phyloP scores from a whole-genome alignment of 306 rosid genomes.

The Rubus idaeus region DNA sequence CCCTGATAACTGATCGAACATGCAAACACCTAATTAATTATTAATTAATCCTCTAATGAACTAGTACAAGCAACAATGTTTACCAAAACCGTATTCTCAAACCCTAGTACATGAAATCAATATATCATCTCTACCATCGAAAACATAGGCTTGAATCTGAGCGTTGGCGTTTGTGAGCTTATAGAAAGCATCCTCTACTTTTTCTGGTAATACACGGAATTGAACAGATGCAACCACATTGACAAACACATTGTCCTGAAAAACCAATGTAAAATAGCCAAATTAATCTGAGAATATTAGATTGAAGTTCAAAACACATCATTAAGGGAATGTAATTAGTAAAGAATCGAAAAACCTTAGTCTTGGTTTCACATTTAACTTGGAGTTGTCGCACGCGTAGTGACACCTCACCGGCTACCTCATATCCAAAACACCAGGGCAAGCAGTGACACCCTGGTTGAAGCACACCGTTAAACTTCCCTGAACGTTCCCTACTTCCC shows the following conservation, averaged over 20 bases:
- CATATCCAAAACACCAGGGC: conserved; percentile 66
- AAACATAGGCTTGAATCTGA: conserved; percentile 79
- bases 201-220: conserved; percentile 56
- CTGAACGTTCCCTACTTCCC: conserved; percentile 59
- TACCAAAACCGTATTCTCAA: conserved; percentile 6
- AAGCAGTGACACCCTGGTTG: conserved; percentile 76
- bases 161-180: conserved; percentile 63
- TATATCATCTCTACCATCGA: conserved; percentile 49
- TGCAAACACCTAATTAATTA: conserved; percentile 18
- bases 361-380: conserved; percentile 67
- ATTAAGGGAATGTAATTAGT: background rate
- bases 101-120: conserved; percentile 2
- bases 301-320: background rate
- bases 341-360: conserved; percentile 47
- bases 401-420: conserved; percentile 53
- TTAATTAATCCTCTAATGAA: background rate
- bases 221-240: conserved; percentile 68
- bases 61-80: background rate
- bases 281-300: background rate
- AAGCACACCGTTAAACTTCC: conserved; percentile 49
- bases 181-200: conserved; percentile 70
- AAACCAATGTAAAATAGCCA: background rate
- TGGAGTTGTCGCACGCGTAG: conserved; percentile 68
- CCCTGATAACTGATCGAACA: conserved; percentile 51
- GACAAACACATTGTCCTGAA: conserved; percentile 73